phyloP scores from a whole-genome alignment of 1,284 basidiomycete genomes.

The Ganoderma multipileum region DNA sequence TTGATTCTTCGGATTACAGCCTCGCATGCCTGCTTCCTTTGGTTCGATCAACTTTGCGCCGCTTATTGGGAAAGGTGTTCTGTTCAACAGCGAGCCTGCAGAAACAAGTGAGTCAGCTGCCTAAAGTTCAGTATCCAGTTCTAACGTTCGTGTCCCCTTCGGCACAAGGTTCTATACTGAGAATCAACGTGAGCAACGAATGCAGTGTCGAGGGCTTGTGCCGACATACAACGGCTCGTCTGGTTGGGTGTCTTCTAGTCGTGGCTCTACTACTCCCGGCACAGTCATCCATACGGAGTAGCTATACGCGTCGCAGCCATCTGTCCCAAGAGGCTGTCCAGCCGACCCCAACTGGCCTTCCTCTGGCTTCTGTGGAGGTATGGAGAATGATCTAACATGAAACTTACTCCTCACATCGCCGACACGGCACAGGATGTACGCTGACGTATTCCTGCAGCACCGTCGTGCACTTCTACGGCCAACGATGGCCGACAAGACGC shows the following conservation, averaged over 20 bases:
- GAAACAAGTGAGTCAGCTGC: not conserved
- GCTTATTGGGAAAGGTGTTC: not conserved
- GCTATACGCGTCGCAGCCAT: not conserved
- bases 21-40: not conserved
- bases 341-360: not conserved
- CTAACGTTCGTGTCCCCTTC: not conserved
- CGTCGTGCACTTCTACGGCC: no score
- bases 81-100: not conserved
- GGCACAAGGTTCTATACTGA: not conserved
- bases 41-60: not conserved
- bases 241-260: no score
- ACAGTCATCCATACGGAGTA: no score
- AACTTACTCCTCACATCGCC: not conserved
- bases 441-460: no score
- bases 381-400: not conserved
- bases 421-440: no score
- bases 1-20: not conserved
- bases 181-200: not conserved
- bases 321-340: not conserved
- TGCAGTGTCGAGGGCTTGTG: not conserved
- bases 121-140: not conserved
- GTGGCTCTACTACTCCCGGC: no score
- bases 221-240: no score
- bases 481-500: no score
- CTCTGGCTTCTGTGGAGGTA: not conserved